Conservation (phyloP, 768 basidiomycete species). For the Pulveroboletus sp. region DNA sequence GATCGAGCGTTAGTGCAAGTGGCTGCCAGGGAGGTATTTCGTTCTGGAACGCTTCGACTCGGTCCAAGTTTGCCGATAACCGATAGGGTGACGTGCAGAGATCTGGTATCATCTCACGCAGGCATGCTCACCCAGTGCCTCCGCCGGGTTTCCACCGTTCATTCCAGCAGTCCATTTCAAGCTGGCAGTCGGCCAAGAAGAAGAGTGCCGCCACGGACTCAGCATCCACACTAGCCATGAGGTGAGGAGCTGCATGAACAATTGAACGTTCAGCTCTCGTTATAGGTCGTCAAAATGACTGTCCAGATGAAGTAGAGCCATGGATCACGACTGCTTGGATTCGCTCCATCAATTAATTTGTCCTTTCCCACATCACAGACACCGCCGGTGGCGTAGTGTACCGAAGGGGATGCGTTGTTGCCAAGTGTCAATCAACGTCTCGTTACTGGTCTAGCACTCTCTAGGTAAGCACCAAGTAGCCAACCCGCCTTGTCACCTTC, state of each 20-base stretch:
- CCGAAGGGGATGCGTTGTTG: neutral
- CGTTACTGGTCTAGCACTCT: slow-evolving; percentile 6
- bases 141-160: neutral
- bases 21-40: neutral
- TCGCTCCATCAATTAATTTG: neutral
- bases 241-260: neutral
- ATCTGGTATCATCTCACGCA: neutral
- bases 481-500: neutral
- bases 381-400: slow-evolving; percentile 5
- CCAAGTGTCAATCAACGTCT: slow-evolving; percentile 6
- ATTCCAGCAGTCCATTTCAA: neutral
- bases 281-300: neutral
- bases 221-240: slow-evolving; percentile 11
- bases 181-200: slow-evolving; percentile 4
- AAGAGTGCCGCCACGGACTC: slow-evolving; percentile 6
- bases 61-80: slow-evolving; percentile 6
- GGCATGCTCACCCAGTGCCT: neutral
- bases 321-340: neutral
- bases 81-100: neutral
- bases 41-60: slow-evolving; percentile 9
- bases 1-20: slow-evolving; percentile 4
- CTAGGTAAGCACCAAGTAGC: neutral
- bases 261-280: slow-evolving; percentile 1
- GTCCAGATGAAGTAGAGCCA: neutral
- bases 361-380: slow-evolving; percentile 1